phyloP scores from a whole-genome alignment of 2,329 filamentous ascomycete species.

The Fusarium kyushuense region DNA sequence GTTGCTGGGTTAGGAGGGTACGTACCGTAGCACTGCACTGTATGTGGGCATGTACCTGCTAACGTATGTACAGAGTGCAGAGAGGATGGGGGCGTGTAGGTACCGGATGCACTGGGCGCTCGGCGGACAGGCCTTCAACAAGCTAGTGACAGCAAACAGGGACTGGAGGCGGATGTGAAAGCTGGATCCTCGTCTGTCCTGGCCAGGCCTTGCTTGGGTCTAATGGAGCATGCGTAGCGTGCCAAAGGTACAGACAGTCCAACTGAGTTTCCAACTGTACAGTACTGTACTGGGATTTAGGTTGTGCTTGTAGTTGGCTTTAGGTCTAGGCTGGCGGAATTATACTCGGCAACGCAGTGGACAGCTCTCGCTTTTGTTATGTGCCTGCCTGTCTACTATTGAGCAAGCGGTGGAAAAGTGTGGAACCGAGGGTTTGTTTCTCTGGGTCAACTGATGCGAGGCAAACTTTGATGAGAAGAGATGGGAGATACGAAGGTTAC shows the following conservation, averaged over 20 bases:
- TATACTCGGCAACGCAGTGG: constrained; percentile 1
- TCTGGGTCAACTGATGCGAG: constrained; percentile 46
- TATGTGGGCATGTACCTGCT: constrained; percentile 2
- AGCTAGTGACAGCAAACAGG: constrained; percentile 44
- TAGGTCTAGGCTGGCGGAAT: constrained; percentile 4
- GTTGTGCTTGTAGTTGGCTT: constrained; percentile 33
- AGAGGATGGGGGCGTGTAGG: constrained; percentile 35
- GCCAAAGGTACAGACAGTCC: constrained; percentile 20
- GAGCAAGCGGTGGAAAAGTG: constrained; percentile 29
- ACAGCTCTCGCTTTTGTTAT: constrained; percentile 13
- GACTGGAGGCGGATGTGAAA: constrained; percentile 40
- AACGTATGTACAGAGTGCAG: constrained; percentile 16
- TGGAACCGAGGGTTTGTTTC: constrained; percentile 48
- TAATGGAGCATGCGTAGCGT: constrained; percentile 36
- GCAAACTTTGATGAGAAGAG: constrained; percentile 43
- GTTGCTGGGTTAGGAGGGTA: constrained; percentile 4
- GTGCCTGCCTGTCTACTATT: constrained; percentile 21
- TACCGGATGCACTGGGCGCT: constrained; percentile 38
- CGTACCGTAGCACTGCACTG: constrained; percentile 21
- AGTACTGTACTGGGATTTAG: constrained; percentile 16
- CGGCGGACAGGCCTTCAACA: constrained; percentile 38
- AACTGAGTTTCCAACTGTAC: too few species aligned
- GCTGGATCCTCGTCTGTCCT: constrained; percentile 39
- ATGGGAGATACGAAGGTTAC: constrained; percentile 14
- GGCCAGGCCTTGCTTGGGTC: constrained; percentile 13